Conservation (phyloP, 148 eudicot species). For the Nyssa sinensis region DNA sequence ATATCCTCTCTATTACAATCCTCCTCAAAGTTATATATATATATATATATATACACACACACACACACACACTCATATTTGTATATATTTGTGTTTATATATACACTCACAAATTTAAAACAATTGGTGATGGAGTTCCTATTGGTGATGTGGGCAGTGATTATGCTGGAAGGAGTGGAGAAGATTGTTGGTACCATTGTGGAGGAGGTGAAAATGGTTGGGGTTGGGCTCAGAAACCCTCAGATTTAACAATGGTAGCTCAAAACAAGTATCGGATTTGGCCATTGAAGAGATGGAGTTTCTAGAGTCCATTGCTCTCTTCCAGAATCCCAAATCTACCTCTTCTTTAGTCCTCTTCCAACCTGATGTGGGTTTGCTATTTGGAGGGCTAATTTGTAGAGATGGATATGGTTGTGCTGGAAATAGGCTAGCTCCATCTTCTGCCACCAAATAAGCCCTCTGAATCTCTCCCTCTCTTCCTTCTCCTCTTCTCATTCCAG, state of each 20-base stretch:
- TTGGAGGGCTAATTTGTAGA: constrained; percentile 91
- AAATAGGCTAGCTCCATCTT: constrained; percentile 86
- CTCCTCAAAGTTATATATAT: no score
- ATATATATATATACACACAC: no score
- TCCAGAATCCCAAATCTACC: constrained; percentile 59
- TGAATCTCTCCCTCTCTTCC: not conserved
- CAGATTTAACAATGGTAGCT: constrained; percentile 35
- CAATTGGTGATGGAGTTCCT: constrained; percentile 16
- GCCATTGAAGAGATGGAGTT: constrained; percentile 23
- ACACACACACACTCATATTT: no score
- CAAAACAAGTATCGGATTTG: constrained; percentile 10
- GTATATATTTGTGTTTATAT: no score
- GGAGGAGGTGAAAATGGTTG: constrained; percentile 7
- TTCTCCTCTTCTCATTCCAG: not conserved
- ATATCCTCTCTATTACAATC: no score
- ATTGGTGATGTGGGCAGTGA: constrained; percentile 12
- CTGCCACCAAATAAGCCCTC: constrained; percentile 14
- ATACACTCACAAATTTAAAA: no score
- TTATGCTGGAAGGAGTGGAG: constrained; percentile 10
- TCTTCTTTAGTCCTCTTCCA: constrained; percentile 28
- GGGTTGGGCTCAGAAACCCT: constrained; percentile 5
- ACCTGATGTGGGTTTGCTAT: constrained; percentile 43
- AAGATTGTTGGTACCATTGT: constrained; percentile 8
- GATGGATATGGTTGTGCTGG: constrained; percentile 97
- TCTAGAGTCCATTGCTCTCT: constrained; percentile 48